Evolutionary conservation across 2,329 filamentous ascomycete species (phyloP).

Genomic region (Thelonectria olida): DNA sequence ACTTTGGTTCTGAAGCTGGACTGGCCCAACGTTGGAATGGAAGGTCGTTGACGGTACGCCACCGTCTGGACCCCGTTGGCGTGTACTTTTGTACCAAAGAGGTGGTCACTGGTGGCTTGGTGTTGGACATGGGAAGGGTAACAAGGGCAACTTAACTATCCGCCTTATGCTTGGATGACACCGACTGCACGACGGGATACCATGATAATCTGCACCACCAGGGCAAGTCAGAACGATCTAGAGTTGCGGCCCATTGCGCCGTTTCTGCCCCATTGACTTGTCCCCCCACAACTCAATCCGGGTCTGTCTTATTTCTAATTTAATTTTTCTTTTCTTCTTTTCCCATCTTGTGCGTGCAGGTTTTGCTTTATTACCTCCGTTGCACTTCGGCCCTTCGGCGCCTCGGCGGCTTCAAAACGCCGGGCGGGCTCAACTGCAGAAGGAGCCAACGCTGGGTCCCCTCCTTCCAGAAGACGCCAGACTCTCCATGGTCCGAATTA

Average conservation of each 20-base stretch:
- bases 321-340: neutral
- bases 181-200: neutral
- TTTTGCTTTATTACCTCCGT: neutral
- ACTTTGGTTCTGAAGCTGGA: too few species aligned
- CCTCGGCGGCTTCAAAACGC: conserved; percentile 9
- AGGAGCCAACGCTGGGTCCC: neutral
- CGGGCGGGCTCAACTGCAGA: conserved; percentile 4
- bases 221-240: neutral
- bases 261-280: neutral
- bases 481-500: neutral
- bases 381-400: conserved; percentile 8
- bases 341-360: neutral
- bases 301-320: neutral
- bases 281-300: neutral
- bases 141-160: neutral
- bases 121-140: neutral
- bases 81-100: too few species aligned
- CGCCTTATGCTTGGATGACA: neutral
- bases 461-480: neutral
- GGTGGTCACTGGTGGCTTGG: too few species aligned
- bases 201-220: neutral
- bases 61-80: neutral
- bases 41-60: too few species aligned
- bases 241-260: neutral
- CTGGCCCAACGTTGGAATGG: too few species aligned